Evolutionary conservation across 129 eudicot genomes (phyloP).

Genomic region (Tagetes erecta): DNA sequence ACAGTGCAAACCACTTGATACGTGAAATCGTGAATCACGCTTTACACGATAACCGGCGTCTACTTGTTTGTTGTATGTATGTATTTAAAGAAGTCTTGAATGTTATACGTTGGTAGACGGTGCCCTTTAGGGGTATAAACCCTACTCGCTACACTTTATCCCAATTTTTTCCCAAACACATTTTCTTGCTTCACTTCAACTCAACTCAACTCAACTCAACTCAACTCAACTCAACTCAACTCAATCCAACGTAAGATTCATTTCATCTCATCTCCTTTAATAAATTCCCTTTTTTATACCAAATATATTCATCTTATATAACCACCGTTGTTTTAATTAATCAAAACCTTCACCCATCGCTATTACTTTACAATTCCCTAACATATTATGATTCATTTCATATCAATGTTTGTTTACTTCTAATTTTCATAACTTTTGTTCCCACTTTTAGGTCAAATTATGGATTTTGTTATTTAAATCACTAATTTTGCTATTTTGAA

Average conservation of each 20-base stretch:
- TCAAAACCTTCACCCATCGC: not conserved
- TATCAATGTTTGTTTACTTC: too few relatives aligned
- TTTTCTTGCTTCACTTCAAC: not conserved
- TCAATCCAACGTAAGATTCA: constrained; percentile 12
- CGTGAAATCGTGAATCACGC: too few relatives aligned
- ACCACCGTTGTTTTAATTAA: not conserved
- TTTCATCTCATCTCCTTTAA: not conserved
- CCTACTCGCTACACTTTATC: constrained; percentile 8
- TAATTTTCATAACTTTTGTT: not conserved
- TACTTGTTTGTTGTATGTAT: too few relatives aligned
- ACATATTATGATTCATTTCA: not conserved
- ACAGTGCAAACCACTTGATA: too few relatives aligned
- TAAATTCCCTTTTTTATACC: not conserved
- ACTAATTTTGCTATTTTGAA: not conserved
- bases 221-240: not conserved
- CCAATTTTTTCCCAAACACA: not conserved
- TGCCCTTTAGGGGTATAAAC: not conserved
- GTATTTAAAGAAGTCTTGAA: too few relatives aligned
- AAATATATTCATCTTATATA: not conserved
- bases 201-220: constrained; percentile 10
- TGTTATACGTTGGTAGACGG: not conserved
- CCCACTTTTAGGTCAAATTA: constrained; percentile 7
- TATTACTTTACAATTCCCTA: not conserved
- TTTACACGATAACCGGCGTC: too few relatives aligned
- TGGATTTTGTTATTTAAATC: too few relatives aligned